phyloP scores from a whole-genome alignment of 495 filamentous ascomycete species.

The Glutinoglossum americanum region DNA sequence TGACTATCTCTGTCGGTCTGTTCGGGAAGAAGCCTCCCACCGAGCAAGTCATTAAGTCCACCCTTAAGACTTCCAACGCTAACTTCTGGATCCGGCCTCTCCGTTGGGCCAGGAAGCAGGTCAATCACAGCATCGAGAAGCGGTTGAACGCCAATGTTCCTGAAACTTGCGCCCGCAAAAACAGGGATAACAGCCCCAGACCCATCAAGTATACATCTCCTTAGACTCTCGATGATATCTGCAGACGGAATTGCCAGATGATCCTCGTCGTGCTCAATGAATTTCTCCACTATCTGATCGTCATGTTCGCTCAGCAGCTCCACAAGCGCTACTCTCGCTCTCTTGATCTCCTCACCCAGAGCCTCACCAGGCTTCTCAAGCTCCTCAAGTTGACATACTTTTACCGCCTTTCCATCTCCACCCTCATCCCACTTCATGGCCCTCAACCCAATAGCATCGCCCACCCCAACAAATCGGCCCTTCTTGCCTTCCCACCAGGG shows the following conservation, averaged over 20 bases:
- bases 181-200: slow-evolving; percentile 52
- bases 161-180: slow-evolving; percentile 80
- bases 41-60: slow-evolving; percentile 29
- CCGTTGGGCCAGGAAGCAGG: slow-evolving; percentile 61
- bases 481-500: slow-evolving; percentile 69
- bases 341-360: slow-evolving; percentile 47
- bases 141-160: slow-evolving; percentile 86
- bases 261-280: slow-evolving; percentile 54
- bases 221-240: slow-evolving; percentile 50
- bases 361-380: slow-evolving; percentile 28
- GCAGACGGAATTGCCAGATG: slow-evolving; percentile 38
- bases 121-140: slow-evolving; percentile 74
- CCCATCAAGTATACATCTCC: slow-evolving; percentile 44
- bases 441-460: slow-evolving; percentile 46
- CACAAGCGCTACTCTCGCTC: slow-evolving; percentile 54
- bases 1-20: slow-evolving; percentile 21
- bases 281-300: slow-evolving; percentile 64
- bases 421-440: slow-evolving; percentile 34
- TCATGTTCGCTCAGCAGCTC: slow-evolving; percentile 77
- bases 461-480: slow-evolving; percentile 57
- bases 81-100: slow-evolving; percentile 60
- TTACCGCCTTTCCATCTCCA: slow-evolving; percentile 42
- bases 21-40: slow-evolving; percentile 25
- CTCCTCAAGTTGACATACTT: slow-evolving; percentile 26
- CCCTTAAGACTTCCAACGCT: slow-evolving; percentile 34